Conservation (phyloP, 495 filamentous ascomycete genomes). For the Bryoglossum gracile region DNA sequence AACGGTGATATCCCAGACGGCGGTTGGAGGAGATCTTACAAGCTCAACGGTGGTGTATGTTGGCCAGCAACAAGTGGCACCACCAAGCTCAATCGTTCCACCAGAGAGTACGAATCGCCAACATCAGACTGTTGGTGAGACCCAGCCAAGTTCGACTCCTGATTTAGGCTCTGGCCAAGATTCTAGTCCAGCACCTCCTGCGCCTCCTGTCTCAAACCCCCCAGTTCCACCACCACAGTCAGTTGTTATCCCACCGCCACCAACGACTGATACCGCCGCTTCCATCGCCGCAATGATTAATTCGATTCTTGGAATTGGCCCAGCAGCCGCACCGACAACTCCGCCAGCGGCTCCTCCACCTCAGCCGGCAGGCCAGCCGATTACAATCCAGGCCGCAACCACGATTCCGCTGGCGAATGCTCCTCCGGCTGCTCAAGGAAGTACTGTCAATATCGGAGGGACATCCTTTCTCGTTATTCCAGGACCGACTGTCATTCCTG, state of each 20-base stretch:
- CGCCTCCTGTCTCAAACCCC: not conserved
- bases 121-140: too few species aligned
- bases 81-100: not conserved
- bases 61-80: not conserved
- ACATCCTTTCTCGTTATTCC: constrained; percentile 11
- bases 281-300: not conserved
- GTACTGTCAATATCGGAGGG: constrained; percentile 3
- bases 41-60: not conserved
- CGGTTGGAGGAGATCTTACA: not conserved
- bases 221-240: not conserved
- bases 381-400: not conserved
- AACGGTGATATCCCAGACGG: not conserved
- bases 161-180: not conserved
- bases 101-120: not conserved
- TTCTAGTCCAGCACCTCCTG: not conserved
- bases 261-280: not conserved
- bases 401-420: not conserved
- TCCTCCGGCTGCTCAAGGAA: constrained; percentile 1
- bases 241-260: not conserved
- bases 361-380: not conserved
- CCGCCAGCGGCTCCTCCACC: not conserved
- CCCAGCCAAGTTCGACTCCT: too few species aligned
- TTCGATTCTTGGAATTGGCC: not conserved
- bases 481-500: not conserved
- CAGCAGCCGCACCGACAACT: not conserved